Evolutionary conservation across 345 rosid species (phyloP), one percentile per base, ranked within the genome.

Genomic region (Excoecaria cochinchinensis): DNA sequence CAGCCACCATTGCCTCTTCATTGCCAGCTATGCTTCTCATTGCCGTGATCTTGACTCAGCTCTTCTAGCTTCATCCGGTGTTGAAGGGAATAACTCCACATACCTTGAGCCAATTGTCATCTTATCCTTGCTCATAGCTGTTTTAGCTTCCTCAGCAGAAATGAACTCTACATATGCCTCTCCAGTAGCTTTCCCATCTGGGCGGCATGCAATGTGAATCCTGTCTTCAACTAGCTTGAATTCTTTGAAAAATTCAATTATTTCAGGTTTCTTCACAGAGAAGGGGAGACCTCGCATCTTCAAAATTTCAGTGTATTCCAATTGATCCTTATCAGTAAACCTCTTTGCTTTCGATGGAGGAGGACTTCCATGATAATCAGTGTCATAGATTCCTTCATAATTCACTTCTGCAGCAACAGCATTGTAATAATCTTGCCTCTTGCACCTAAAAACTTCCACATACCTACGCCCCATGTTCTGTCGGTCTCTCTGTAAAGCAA

Each of bases 221-320:
- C 84, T 81, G 3, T 85, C 94, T 80, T 89, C 89, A 6, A 84
- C 74, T 24, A 94, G 79, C 72, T 83, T 83, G 86, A 71, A 92
- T 44, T 87, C 97, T 61, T 74, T 79, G 76, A 92, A 94, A 80
- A 94, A 92, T 14, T 90, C 93, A 8, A 87, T 40, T 52, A 94
- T 90, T 21, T 89, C 89, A 72, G 86, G 44, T 78, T 88, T 91
- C 76, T 86, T 89, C 31, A 83, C 93, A 19, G 93, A 88, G 86
- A 89, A 94, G 17, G 98, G 98, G 74, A 92, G 97, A 21, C 97
- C 97, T 2, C 97, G 88, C 92, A 94, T 86, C 88, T 92, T 94
- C 86, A 92, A 76, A 70, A 94, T 87, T 83, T 92, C 93, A 0
- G 95, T 82, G 84, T 87, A 89, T 64, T 90, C 97, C 84, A 89